Evolutionary conservation across 2,329 filamentous ascomycete genomes (phyloP).

Genomic region (Paraconiothyrium sp.): DNA sequence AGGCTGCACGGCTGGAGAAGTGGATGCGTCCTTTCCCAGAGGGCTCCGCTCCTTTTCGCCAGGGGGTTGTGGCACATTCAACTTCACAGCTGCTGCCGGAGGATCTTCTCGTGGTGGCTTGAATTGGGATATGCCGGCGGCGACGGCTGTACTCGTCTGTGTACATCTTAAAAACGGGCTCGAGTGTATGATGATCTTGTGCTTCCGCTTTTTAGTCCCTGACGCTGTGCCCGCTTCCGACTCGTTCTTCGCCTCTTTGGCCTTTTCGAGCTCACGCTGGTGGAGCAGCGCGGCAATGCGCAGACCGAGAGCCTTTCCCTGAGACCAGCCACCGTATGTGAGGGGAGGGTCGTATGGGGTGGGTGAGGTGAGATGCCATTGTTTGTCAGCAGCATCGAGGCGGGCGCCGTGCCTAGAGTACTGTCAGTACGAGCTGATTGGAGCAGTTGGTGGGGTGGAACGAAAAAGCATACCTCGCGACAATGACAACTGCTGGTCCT

Average conservation of each 20-base stretch:
- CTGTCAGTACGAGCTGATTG: neutral
- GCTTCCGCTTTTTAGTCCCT: constrained; percentile 66
- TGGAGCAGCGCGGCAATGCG: constrained; percentile 80
- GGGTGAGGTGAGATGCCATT: constrained; percentile 92
- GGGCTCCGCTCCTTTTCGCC: constrained; percentile 29
- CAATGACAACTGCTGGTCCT: constrained; percentile 59
- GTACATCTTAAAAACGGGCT: constrained; percentile 95
- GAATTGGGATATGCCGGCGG: constrained; percentile 80
- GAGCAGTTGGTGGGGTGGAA: neutral
- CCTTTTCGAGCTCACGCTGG: constrained; percentile 59
- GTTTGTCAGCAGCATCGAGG: constrained; percentile 91
- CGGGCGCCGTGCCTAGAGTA: constrained; percentile 83
- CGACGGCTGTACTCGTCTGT: constrained; percentile 89
- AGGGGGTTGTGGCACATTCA: constrained; percentile 31
- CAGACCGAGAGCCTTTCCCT: constrained; percentile 81
- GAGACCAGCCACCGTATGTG: constrained; percentile 92
- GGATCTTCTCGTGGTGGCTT: constrained; percentile 43
- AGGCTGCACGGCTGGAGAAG: constrained; percentile 34
- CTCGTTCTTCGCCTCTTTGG: constrained; percentile 36
- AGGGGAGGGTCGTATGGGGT: constrained; percentile 95
- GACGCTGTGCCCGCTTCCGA: constrained; percentile 30
- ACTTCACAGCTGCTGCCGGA: constrained; percentile 32
- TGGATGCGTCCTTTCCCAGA: constrained; percentile 26
- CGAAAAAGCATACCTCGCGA: constrained; percentile 54
- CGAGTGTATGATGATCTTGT: constrained; percentile 85